phyloP scores from a whole-genome alignment of 345 rosid genomes.

The Populus simonii region DNA sequence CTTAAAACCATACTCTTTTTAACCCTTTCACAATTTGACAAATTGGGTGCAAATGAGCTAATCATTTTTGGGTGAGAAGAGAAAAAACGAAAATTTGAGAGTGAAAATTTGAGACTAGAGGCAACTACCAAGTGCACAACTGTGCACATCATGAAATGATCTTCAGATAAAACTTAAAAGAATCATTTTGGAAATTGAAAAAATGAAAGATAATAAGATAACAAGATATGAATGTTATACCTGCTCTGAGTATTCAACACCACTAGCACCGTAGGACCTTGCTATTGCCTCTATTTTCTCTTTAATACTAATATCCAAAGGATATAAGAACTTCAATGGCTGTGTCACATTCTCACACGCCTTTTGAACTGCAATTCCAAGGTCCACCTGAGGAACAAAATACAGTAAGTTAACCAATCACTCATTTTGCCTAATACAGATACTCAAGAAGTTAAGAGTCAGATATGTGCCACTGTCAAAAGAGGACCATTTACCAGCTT shows the following conservation, averaged over 20 bases:
- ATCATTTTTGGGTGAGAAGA: too few relatives aligned
- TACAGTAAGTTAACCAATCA: not conserved
- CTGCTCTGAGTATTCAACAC: conserved; percentile 93
- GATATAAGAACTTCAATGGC: conserved; percentile 72
- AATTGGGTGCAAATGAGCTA: too few relatives aligned
- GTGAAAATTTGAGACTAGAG: too few relatives aligned
- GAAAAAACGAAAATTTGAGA: too few relatives aligned
- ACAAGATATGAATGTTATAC: conserved; percentile 30
- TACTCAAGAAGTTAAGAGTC: not conserved
- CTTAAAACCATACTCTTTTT: too few relatives aligned
- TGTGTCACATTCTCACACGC: conserved; percentile 76
- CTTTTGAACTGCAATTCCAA: conserved; percentile 84
- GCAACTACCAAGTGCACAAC: too few relatives aligned
- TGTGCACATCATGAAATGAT: too few relatives aligned
- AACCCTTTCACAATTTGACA: not conserved
- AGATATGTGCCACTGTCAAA: not conserved
- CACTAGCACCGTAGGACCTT: conserved; percentile 87
- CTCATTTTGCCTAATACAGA: not conserved
- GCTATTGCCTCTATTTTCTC: conserved; percentile 92
- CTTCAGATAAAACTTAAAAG: not conserved
- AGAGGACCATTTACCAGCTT: not conserved
- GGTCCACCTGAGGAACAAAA: conserved; percentile 64
- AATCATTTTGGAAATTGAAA: not conserved
- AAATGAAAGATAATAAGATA: not conserved
- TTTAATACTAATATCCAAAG: conserved; percentile 73